phyloP scores from a whole-genome alignment of 805 yeast genomes.

The Saccharomycopsis olivae region DNA sequence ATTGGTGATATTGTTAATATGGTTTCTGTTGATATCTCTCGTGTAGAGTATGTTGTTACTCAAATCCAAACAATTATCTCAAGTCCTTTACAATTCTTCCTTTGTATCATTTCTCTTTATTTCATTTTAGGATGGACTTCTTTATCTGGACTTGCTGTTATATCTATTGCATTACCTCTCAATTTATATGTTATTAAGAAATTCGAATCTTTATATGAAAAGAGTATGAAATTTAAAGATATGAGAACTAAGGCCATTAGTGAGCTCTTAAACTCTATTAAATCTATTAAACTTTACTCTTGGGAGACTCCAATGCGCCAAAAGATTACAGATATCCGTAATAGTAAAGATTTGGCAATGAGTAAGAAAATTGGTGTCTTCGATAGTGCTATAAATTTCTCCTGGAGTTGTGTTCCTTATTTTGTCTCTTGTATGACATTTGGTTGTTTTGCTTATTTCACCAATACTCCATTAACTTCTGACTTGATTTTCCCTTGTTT shows the following conservation, averaged over 20 bases:
- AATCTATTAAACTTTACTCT: slow-evolving; percentile 55
- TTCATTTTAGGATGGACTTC: slow-evolving; percentile 48
- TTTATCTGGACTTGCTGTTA: slow-evolving; percentile 43
- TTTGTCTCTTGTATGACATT: slow-evolving; percentile 54
- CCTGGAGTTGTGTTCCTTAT: slow-evolving; percentile 58
- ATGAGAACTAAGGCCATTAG: slow-evolving; percentile 45
- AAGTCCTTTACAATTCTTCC: slow-evolving; percentile 45
- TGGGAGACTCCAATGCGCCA: slow-evolving; percentile 60
- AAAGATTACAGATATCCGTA: slow-evolving; percentile 42
- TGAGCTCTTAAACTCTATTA: slow-evolving; percentile 50
- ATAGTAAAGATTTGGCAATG: slow-evolving; percentile 45
- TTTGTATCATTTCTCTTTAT: slow-evolving; percentile 45
- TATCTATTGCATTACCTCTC: slow-evolving; percentile 47
- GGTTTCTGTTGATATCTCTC: slow-evolving; percentile 64
- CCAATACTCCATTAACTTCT: slow-evolving; percentile 45
- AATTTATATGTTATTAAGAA: slow-evolving; percentile 38
- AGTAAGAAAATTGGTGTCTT: slow-evolving; percentile 37
- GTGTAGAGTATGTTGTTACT: slow-evolving; percentile 50
- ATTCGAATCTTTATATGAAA: slow-evolving; percentile 35
- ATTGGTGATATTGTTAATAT: slow-evolving; percentile 76
- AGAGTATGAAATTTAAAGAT: slow-evolving; percentile 56
- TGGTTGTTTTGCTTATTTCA: slow-evolving; percentile 37
- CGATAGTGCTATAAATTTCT: slow-evolving; percentile 38
- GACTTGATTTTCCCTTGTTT: slow-evolving; percentile 63
- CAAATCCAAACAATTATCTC: slow-evolving; percentile 45